Conservation (phyloP, 352 stramenopile genomes). For the Stramenopiles sp. region DNA sequence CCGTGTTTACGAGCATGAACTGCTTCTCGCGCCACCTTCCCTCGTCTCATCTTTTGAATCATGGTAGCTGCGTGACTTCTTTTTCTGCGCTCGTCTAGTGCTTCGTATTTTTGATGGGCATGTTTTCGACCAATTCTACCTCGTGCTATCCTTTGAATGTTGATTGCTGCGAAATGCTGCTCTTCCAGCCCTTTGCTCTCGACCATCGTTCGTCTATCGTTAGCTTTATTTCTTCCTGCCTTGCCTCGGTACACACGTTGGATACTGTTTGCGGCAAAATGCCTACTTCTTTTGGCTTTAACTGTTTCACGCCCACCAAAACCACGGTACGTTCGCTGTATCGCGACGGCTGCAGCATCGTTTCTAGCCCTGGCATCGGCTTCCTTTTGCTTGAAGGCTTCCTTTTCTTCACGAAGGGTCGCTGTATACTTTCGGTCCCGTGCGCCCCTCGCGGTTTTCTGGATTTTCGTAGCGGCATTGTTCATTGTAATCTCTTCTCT, state of each 20-base stretch:
- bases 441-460: too few species aligned
- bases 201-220: too few species aligned
- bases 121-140: not conserved
- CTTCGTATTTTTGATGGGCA: too few species aligned
- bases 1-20: not conserved
- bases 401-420: not conserved
- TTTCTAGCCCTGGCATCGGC: not conserved
- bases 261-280: not conserved
- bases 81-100: too few species aligned
- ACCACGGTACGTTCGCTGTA: not conserved
- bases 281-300: not conserved
- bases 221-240: not conserved
- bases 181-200: not conserved
- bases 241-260: not conserved
- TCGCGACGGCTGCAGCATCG: not conserved
- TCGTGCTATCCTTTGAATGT: not conserved
- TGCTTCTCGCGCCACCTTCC: not conserved
- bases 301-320: not conserved
- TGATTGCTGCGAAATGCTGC: not conserved
- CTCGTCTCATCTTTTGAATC: not conserved
- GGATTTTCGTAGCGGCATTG: too few species aligned
- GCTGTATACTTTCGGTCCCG: not conserved
- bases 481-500: too few species aligned
- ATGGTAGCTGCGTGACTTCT: not conserved
- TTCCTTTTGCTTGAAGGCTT: slow-evolving; percentile 1